A percentile compares a stretch with the other conserved stretches of the same genome.
phyloP scores from a whole-genome alignment of 2,329 filamentous ascomycete species.

The Aspergillus thermomutatus region DNA sequence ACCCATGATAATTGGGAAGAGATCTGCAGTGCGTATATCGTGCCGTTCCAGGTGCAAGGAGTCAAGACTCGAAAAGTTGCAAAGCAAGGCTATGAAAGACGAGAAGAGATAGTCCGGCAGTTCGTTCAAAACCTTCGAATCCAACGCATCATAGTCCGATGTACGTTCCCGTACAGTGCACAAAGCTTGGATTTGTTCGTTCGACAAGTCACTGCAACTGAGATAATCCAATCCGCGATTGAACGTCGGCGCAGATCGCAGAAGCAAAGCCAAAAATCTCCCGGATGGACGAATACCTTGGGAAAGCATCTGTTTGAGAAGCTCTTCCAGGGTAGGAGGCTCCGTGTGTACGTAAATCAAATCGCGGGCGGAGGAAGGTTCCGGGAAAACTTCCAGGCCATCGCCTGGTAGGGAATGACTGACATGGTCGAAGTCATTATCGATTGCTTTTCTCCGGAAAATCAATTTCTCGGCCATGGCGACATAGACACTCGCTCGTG shows the following conservation, averaged over 20 bases:
- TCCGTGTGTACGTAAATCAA: conserved; percentile 55
- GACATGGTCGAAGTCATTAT: conserved; percentile 17
- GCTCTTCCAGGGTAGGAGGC: conserved; percentile 50
- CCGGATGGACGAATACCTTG: conserved; percentile 43
- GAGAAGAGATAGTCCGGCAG: conserved; percentile 39
- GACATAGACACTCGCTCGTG: conserved; percentile 46
- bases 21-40: conserved; percentile 19
- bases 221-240: conserved; percentile 44
- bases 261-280: conserved; percentile 48
- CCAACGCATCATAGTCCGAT: conserved; percentile 11
- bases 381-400: conserved; percentile 51
- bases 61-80: conserved; percentile 25
- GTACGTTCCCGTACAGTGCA: conserved; percentile 21
- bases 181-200: conserved; percentile 29
- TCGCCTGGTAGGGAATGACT: conserved; percentile 52
- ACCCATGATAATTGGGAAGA: conserved; percentile 28
- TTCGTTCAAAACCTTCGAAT: conserved; percentile 20
- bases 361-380: conserved; percentile 56
- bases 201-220: conserved; percentile 30
- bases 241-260: conserved; percentile 43
- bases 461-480: conserved; percentile 58
- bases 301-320: conserved; percentile 50
- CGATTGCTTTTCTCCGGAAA: conserved; percentile 29
- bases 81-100: conserved; percentile 45
- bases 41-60: conserved; percentile 7